These are phyloP conservation scores for Plantago ovata DNA, from an alignment of 257 asterid genomes.

Conservation along the genomic window DNA sequence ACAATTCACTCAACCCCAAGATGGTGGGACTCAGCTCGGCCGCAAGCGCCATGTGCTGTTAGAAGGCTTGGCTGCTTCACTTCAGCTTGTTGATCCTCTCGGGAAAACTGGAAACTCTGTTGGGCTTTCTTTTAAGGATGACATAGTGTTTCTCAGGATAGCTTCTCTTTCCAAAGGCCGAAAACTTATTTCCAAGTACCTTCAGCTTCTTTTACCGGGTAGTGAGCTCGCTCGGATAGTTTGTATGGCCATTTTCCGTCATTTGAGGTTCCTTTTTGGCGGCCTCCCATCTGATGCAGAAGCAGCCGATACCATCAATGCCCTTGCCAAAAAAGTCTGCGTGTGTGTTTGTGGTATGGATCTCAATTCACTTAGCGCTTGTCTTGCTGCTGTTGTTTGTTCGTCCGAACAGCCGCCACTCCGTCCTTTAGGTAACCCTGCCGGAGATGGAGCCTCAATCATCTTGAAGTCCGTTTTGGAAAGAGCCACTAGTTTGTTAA, in stretches of 20 bases:
- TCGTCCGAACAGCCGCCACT: constrained; percentile 92
- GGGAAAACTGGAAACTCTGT: constrained; percentile 61
- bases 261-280: constrained; percentile 83
- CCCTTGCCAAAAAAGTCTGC: constrained; percentile 56
- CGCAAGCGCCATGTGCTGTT: constrained; percentile 69
- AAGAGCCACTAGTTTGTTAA: constrained; percentile 57
- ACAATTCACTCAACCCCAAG: constrained; percentile 70
- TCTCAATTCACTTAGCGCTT: constrained; percentile 84
- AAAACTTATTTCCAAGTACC: constrained; percentile 73
- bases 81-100: constrained; percentile 87
- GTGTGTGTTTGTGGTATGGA: constrained; percentile 67
- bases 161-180: constrained; percentile 76
- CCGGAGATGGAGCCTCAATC: constrained; percentile 86
- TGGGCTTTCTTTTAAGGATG: constrained; percentile 69
- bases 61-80: constrained; percentile 90
- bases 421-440: constrained; percentile 73
- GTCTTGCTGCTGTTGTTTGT: constrained; percentile 92
- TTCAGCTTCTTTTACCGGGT: constrained; percentile 74
- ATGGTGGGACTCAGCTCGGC: constrained; percentile 72
- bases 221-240: constrained; percentile 78
- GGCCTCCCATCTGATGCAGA: constrained; percentile 72
- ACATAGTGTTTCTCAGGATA: constrained; percentile 64
- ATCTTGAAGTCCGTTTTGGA: constrained; percentile 71
- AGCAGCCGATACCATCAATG: constrained; percentile 39
- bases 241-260: constrained; percentile 90